Evolutionary conservation across 164 flowering plant species (phyloP).

Genomic region (Akebia trifoliata): DNA sequence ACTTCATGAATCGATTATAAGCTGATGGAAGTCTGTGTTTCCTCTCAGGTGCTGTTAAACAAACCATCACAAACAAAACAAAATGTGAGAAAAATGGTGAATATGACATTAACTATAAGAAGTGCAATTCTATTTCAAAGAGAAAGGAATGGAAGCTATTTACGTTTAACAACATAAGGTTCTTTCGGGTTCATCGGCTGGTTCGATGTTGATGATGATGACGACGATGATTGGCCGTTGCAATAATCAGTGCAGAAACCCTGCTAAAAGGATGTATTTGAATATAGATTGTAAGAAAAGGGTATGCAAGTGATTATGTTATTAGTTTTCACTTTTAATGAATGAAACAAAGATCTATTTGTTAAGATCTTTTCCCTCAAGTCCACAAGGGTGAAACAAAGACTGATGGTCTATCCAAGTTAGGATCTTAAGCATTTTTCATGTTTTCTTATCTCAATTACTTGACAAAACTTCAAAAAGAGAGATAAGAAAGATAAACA

Average conservation of each 20-base stretch:
- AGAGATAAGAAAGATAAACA: too few species aligned
- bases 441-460: too few species aligned
- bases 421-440: too few species aligned
- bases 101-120: background rate
- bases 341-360: too few species aligned
- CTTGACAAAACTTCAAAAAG: too few species aligned
- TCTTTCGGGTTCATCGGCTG: conserved; percentile 54
- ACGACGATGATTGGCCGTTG: conserved; percentile 44
- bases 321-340: too few species aligned
- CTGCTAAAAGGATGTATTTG: conserved; percentile 10
- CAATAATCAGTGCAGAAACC: conserved; percentile 34
- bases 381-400: too few species aligned
- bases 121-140: background rate
- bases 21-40: conserved; percentile 94
- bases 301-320: too few species aligned
- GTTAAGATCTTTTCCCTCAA: too few species aligned
- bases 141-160: background rate
- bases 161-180: conserved; percentile 85
- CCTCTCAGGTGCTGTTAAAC: conserved; percentile 79
- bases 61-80: background rate
- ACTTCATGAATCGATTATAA: conserved; percentile 95
- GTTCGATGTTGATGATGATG: conserved; percentile 39
- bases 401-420: too few species aligned
- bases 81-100: background rate
- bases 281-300: too few species aligned